Percentiles rank a stretch among this genome's conserved stretches.
Evolutionary conservation across 1,284 basidiomycete species (phyloP).

Genomic region (Apiotrichum sp.): DNA sequence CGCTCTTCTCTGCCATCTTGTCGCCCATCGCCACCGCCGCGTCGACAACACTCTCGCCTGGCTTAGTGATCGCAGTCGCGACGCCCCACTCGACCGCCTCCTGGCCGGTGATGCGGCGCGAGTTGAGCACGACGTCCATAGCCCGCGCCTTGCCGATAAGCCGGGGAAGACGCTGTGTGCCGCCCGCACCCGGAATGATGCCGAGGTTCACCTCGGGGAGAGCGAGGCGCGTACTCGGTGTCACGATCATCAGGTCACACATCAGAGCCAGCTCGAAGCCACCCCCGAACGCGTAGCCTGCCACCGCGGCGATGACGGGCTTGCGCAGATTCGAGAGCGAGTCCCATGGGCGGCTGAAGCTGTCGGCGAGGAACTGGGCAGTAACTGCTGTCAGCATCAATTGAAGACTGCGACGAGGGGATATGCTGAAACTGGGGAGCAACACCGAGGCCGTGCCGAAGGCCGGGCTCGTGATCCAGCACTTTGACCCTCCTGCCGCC

Average conservation of each 20-base stretch:
- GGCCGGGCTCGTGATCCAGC: too few relatives aligned
- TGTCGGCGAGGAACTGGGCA: slow-evolving; percentile 28
- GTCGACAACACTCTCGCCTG: slow-evolving; percentile 73
- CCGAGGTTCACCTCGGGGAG: slow-evolving; percentile 77
- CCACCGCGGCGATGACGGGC: slow-evolving; percentile 92
- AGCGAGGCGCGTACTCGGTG: slow-evolving; percentile 67
- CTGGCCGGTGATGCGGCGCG: slow-evolving; percentile 68
- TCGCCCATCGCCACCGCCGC: slow-evolving; percentile 79
- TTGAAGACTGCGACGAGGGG: too few relatives aligned
- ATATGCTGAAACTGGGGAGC: too few relatives aligned
- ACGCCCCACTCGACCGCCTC: slow-evolving; percentile 83
- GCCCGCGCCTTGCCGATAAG: slow-evolving; percentile 75
- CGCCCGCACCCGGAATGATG: slow-evolving; percentile 88
- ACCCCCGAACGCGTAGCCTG: slow-evolving; percentile 93
- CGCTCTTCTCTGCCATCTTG: slow-evolving; percentile 74
- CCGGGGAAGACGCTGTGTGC: slow-evolving; percentile 77
- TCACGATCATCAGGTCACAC: slow-evolving; percentile 87
- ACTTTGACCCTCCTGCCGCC: too few relatives aligned
- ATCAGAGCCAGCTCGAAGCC: slow-evolving; percentile 93
- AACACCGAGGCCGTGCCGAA: too few relatives aligned
- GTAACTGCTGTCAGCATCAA: background rate
- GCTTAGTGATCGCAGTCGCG: slow-evolving; percentile 69
- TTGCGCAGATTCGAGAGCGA: slow-evolving; percentile 67
- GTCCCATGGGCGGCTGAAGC: slow-evolving; percentile 51
- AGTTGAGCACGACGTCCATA: slow-evolving; percentile 83